Conservation (phyloP, 352 stramenopile species). For the Globisporangium camurandrum region DNA sequence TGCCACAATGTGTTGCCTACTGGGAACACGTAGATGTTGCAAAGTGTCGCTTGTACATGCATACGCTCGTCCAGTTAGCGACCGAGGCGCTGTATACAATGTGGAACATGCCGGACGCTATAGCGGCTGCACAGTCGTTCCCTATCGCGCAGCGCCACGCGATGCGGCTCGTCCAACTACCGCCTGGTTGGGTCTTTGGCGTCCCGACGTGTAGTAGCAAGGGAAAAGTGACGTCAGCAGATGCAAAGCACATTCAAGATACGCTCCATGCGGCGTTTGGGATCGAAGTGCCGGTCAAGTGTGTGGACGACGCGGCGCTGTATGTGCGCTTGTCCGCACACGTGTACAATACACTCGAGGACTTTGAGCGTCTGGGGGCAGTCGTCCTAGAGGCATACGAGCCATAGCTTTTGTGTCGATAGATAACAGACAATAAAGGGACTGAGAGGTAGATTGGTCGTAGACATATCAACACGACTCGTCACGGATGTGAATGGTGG, state of each 20-base stretch:
- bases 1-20: slow-evolving; percentile 81
- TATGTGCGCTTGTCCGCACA: slow-evolving; percentile 89
- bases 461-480: too few species aligned
- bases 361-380: slow-evolving; percentile 72
- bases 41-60: slow-evolving; percentile 54
- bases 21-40: slow-evolving; percentile 57
- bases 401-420: too few species aligned
- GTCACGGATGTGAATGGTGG: too few species aligned
- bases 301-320: slow-evolving; percentile 70
- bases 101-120: slow-evolving; percentile 43
- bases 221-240: slow-evolving; percentile 51
- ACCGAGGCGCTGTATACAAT: slow-evolving; percentile 52
- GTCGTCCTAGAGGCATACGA: slow-evolving; percentile 6
- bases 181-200: slow-evolving; percentile 42
- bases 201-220: slow-evolving; percentile 11
- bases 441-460: too few species aligned
- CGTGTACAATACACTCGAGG: slow-evolving; percentile 85
- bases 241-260: slow-evolving; percentile 91
- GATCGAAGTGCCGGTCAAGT: slow-evolving; percentile 93
- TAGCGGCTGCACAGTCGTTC: slow-evolving; percentile 23
- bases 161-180: slow-evolving; percentile 74
- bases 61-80: slow-evolving; percentile 40
- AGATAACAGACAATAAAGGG: too few species aligned
- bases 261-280: slow-evolving; percentile 61
- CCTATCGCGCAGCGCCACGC: slow-evolving; percentile 53